Evolutionary conservation across 2,329 filamentous ascomycete genomes (phyloP), one percentile per base, ranked within the genome.

Genomic region (Aspergillus sp.): DNA sequence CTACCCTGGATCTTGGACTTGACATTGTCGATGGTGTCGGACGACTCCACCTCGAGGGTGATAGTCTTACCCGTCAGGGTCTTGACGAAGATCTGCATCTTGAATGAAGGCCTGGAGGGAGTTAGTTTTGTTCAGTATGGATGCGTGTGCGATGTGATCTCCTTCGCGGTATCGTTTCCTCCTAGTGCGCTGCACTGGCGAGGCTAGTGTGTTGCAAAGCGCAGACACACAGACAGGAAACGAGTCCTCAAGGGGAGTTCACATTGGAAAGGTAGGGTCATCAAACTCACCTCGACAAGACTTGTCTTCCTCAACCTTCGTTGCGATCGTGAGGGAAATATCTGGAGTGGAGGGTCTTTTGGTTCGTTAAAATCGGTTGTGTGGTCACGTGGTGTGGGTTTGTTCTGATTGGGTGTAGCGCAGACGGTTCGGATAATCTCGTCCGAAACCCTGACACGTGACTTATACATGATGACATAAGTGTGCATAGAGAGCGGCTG

Each of bases 11-110:
- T 88, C 87, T 99, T 97, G 83, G 89, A 91, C 88, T 97, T 97
- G 83, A 99, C 94, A 88, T 97, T 97, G 87, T 97, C 94, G 81
- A 99, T 97, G 75, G 93, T 97, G 82, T 99, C 94, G 75, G 88
- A 93, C 72, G 91, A 96, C 88, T 97, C 94, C 82, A 97, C 94
- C 91, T 99, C 94, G 72, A 99, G 92, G 88, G 94, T 97, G 88
- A 97, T 97, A 77, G 94, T 97, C 89, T 97, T 97, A 76, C 94
- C 94, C 89, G 94, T 97, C 71, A 97, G 76, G 78, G 81, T 82
- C 73, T 83, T 83, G 67, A 83, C 81, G 77, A 83, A 78, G 70
- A 78, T 77, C 70, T 78, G 76, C 76, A 78, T 77, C 60, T 68
- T 76, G 71, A 73, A 70, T 51, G 72, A 76, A 75, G 72, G 72